Evolutionary conservation across 2,329 filamentous ascomycete genomes (phyloP).

Genomic region (Aspergillus vadensis): DNA sequence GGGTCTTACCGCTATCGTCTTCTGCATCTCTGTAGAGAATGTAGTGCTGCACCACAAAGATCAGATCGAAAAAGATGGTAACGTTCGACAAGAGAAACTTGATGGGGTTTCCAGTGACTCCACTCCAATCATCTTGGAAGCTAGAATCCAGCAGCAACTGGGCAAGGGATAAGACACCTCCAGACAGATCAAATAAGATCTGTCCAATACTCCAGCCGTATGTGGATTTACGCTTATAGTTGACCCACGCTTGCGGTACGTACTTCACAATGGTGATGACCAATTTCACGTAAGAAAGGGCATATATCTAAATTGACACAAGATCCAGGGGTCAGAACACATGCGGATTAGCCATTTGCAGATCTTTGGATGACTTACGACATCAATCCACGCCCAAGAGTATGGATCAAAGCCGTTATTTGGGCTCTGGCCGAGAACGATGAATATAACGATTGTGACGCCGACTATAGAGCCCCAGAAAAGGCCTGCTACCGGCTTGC

Average conservation of each 20-base stretch:
- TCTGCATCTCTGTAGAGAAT: constrained; percentile 63
- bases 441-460: constrained; percentile 36
- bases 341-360: neutral
- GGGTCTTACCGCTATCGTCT: constrained; percentile 21
- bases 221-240: constrained; percentile 83
- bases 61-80: constrained; percentile 78
- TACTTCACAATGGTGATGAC: constrained; percentile 90
- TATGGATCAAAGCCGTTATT: constrained; percentile 50
- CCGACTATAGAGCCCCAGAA: constrained; percentile 65
- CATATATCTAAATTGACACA: constrained; percentile 53
- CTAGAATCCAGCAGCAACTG: constrained; percentile 86
- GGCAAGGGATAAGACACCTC: constrained; percentile 76
- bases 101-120: constrained; percentile 85
- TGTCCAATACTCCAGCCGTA: constrained; percentile 83
- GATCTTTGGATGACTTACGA: constrained; percentile 50
- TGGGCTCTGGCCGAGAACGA: constrained; percentile 47
- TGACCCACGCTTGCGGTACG: constrained; percentile 79
- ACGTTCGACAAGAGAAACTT: constrained; percentile 87
- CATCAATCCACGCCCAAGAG: constrained; percentile 66
- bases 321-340: neutral
- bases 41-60: constrained; percentile 90
- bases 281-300: constrained; percentile 85
- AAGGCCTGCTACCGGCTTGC: constrained; percentile 67
- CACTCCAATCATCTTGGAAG: constrained; percentile 83
- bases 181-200: constrained; percentile 80